These are phyloP conservation scores for Nannochloropsis gaditana DNA, from an alignment of 108 stramenopile genomes.

Conservation along the genomic window DNA sequence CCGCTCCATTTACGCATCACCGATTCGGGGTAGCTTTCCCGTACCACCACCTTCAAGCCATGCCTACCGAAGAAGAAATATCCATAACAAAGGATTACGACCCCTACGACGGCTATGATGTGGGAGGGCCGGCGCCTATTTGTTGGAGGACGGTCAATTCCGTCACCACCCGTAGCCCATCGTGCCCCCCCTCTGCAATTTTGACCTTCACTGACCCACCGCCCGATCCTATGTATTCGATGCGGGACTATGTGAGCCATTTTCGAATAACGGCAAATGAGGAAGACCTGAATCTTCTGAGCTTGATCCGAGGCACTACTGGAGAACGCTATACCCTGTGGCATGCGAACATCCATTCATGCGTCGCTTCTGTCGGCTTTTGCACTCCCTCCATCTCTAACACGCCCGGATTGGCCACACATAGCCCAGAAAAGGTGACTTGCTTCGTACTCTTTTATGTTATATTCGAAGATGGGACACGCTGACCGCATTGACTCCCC, in stretches of 20 bases:
- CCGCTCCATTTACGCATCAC: no score
- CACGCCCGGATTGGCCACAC: not conserved
- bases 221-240: not conserved
- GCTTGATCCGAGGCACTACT: not conserved
- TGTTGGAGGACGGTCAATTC: not conserved
- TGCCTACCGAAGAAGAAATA: not conserved
- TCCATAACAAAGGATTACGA: not conserved
- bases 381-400: not conserved
- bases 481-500: no score
- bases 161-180: not conserved
- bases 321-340: not conserved
- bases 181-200: not conserved
- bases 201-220: slow-evolving; percentile 10
- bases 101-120: not conserved
- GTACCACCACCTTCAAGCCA: not conserved
- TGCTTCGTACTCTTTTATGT: not conserved
- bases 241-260: not conserved
- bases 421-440: slow-evolving; percentile 13
- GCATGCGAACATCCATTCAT: not conserved
- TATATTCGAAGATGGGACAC: no score
- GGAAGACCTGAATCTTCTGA: not conserved
- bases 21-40: no score
- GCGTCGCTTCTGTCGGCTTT: slow-evolving; percentile 9
- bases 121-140: not conserved
- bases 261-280: not conserved